These are phyloP conservation scores for Pouteria campechiana DNA, from an alignment of 179 eudicot genomes.

Conservation along the genomic window DNA sequence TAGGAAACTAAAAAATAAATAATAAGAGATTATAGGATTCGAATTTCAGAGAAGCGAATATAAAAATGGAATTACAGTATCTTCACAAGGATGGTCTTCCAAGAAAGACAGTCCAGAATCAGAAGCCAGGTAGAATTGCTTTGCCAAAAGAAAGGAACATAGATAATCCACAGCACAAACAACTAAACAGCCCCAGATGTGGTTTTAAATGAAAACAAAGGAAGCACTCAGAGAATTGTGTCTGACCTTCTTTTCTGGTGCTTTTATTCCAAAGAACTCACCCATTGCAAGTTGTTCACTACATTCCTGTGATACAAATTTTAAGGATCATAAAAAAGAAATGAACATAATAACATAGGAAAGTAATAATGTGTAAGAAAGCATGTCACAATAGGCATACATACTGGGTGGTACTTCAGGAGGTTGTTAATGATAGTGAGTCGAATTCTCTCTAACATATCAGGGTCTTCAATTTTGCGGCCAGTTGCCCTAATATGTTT, in stretches of 20 bases:
- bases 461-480: conserved; percentile 96
- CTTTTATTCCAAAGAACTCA: conserved; percentile 87
- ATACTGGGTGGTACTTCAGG: conserved; percentile 87
- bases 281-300: conserved; percentile 96
- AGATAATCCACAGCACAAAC: no score
- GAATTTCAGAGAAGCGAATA: no score
- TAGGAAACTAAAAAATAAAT: no score
- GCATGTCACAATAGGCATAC: conserved; percentile 8
- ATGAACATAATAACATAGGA: neutral
- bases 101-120: no score
- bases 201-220: no score
- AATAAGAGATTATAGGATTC: no score
- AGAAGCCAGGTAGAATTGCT: no score
- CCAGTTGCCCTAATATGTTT: conserved; percentile 52
- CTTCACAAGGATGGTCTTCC: no score
- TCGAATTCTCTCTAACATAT: conserved; percentile 80
- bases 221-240: no score
- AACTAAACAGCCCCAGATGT: no score
- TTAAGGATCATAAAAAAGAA: neutral
- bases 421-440: conserved; percentile 87
- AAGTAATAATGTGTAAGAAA: neutral
- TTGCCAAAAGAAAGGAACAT: no score
- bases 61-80: no score
- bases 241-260: conserved; percentile 71
- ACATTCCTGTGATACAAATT: conserved; percentile 47